These are phyloP conservation scores for Aethionema arabicum DNA, from an alignment of 345 rosid species.

Conservation along the genomic window DNA sequence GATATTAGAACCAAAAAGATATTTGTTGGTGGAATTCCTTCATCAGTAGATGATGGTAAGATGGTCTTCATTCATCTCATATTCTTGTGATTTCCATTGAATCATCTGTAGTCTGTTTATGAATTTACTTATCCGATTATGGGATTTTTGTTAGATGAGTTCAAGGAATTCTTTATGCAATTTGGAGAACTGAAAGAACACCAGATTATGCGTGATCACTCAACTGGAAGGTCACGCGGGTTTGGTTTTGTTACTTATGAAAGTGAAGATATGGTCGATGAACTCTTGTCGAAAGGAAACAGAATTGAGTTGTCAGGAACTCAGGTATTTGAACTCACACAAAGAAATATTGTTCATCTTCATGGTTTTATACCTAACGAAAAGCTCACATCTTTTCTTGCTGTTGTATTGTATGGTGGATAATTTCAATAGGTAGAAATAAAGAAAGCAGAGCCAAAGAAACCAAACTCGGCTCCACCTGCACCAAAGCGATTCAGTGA, in stretches of 20 bases:
- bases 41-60: constrained; percentile 77
- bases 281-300: constrained; percentile 64
- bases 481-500: constrained; percentile 58
- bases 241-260: constrained; percentile 77
- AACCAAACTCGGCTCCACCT: constrained; percentile 65
- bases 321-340: constrained; percentile 43
- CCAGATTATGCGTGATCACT: constrained; percentile 70
- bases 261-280: constrained; percentile 68
- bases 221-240: constrained; percentile 79
- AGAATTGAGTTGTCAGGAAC: constrained; percentile 64
- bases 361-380: neutral
- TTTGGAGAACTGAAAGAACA: constrained; percentile 73
- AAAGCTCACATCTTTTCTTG: neutral
- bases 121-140: constrained; percentile 19
- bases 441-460: constrained; percentile 99
- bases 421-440: constrained; percentile 67
- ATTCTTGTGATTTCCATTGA: neutral
- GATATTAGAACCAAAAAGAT: constrained; percentile 94
- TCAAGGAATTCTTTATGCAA: constrained; percentile 69
- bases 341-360: neutral
- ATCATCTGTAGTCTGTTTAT: neutral
- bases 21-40: constrained; percentile 95
- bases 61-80: neutral
- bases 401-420: neutral
- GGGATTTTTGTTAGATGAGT: constrained; percentile 54